Base-by-base conservation (phyloP, 1,139 yeast genomes). In the Geotrichum candidum region DNA sequence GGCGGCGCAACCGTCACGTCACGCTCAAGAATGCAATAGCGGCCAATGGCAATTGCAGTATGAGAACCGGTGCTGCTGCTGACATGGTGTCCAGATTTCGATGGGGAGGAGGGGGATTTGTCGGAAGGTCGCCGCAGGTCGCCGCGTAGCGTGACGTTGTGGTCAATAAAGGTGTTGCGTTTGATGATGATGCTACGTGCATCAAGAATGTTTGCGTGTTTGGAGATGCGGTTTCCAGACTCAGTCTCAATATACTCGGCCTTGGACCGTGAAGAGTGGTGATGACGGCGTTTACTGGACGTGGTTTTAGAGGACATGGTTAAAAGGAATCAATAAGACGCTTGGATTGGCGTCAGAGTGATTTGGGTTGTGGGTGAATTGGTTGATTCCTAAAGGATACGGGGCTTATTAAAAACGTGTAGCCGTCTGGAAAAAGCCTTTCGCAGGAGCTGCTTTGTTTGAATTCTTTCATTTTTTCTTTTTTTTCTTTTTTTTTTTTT, bases 181-280 rank as follows among this genome's bases (percentile, higher is more conserved):
- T 41, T 41, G 22, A 41, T 41, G n/a, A 41, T 41, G 22, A 41
- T 41, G 48, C 48, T 41, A 41, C 48, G 48, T 2, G 48, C 48
- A n/a, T 41, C 48, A 2, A 69, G 69, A 62, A 83, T 76, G 15
- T 67, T 66, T 0, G 87, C 82, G n/a, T 72, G 67, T 50, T 77
- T 76, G 33, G 87, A 80, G 45, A 87, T 83, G 50, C 86, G 76
- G 69, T 83, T 85, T 1, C 90, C 89, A 3, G 83, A 69, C 29
- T 75, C 77, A 2, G 76, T 73, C 61, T 69, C 73, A 35, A 72
- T 69, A 58, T 70, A 73, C 27, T 66, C 72, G 2, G 59, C 27
- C 11, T 53, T 35, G 18, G 23, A 6, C 23, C 54, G 54, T 22
- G 35, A 29, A 13, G 23, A 15, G 15, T 51, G 53, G 15, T 51